Evolutionary conservation across 2,329 filamentous ascomycete genomes (phyloP), one percentile per base, ranked within the genome.

Genomic region (Tolypocladium sp.): DNA sequence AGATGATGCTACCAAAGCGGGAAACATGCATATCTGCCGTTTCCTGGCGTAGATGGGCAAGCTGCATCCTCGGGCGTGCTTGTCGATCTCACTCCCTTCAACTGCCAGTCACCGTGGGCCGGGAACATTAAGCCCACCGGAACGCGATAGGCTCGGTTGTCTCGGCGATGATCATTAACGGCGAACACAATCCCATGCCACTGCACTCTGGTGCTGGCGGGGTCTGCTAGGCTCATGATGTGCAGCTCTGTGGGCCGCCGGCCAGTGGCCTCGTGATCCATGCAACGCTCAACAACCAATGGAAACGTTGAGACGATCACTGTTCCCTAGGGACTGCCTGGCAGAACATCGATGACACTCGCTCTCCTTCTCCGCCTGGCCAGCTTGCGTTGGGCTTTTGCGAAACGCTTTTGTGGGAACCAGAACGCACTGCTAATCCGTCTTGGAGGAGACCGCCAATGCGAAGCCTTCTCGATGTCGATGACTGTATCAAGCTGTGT

Each of bases 251-350:
- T 53, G 20, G 59, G 55, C 58, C 58, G 60, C 42, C 44, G 40
- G 38, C 15, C 37, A 4, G 20, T 30, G 64, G 52, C 61, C 60
- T 66, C 60, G 58, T 58, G 54, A 69, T 66, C 63, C 60, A 64
- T 62, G 61, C 55, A 60, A 66, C 56, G 25, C 46, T 58, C 56
- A 25, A 35, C 49, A 59, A 44, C 62, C 66, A 67, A 65, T 66
- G 56, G 57, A 37, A 52, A 25, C n/a, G 40, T 56, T 46, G 42
- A 30, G 25, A 56, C 25, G 27, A 33, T 53, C 13, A 22, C 17
- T 33, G 2, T 56, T 56, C 6, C 46, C 12, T 20, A 6, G 35
- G 4, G 25, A 3, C 17, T 52, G 3, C 13, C 13, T 55, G 12
- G 52, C 33, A 25, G 15, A 10, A 15, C 8, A 20, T 30, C 44